Evolutionary conservation across 73 alveolate genomes (phyloP).

Genomic region (Paramecium sexaurelia): DNA sequence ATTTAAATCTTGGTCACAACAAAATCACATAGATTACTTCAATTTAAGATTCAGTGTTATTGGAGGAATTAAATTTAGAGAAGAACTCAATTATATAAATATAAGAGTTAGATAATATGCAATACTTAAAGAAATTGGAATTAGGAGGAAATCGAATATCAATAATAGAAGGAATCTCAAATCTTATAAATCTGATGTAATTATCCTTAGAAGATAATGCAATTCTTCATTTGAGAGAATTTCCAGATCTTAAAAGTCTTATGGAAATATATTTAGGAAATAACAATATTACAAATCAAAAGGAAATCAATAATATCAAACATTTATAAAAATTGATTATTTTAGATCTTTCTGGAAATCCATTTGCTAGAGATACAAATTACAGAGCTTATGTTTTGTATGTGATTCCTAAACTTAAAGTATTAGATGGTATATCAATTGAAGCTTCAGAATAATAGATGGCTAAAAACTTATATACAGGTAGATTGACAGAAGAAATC

Average conservation of each 20-base stretch:
- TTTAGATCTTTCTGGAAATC: slow-evolving; percentile 87
- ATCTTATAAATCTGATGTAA: slow-evolving; percentile 75
- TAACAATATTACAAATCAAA: slow-evolving; percentile 80
- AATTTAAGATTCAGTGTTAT: slow-evolving; percentile 76
- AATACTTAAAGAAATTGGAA: slow-evolving; percentile 80
- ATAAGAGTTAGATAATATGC: slow-evolving; percentile 80
- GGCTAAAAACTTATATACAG: slow-evolving; percentile 88
- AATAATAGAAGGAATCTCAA: slow-evolving; percentile 59
- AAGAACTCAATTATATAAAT: slow-evolving; percentile 86
- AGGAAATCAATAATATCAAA: slow-evolving; percentile 77
- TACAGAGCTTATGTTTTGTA: slow-evolving; percentile 80
- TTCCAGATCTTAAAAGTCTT: slow-evolving; percentile 79
- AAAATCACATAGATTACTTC: slow-evolving; percentile 86
- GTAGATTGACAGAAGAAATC: slow-evolving; percentile 88
- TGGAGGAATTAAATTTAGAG: slow-evolving; percentile 93
- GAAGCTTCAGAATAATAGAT: slow-evolving; percentile 77
- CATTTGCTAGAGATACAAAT: slow-evolving; percentile 74
- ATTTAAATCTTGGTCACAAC: slow-evolving; percentile 86
- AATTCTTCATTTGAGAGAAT: slow-evolving; percentile 84
- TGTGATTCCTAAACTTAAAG: slow-evolving; percentile 82
- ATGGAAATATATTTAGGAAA: slow-evolving; percentile 96
- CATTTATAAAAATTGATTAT: slow-evolving; percentile 81
- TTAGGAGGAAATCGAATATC: slow-evolving; percentile 88
- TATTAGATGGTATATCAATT: slow-evolving; percentile 83
- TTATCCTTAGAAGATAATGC: slow-evolving; percentile 93